A percentile compares a stretch with the other conserved stretches of the same genome.
Conservation (phyloP, 441 rosid genomes). For the Sinapis alba region DNA sequence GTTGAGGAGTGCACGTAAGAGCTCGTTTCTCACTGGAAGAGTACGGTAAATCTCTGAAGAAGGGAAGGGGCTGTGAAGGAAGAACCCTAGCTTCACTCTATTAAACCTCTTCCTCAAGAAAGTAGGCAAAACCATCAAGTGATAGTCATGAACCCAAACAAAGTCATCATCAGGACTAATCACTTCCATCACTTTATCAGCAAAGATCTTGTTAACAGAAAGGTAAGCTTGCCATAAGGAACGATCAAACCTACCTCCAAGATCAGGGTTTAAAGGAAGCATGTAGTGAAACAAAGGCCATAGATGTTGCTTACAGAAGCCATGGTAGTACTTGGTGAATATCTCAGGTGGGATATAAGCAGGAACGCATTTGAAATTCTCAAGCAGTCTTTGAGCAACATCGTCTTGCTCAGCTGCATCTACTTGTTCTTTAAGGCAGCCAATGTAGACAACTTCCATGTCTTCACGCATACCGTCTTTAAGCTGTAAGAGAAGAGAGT, state of each 20-base stretch:
- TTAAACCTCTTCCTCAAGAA: slow-evolving; percentile 86
- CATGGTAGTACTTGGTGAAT: slow-evolving; percentile 77
- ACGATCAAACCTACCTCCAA: slow-evolving; percentile 83
- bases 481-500: slow-evolving; percentile 83
- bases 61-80: slow-evolving; percentile 90
- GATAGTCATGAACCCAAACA: slow-evolving; percentile 94
- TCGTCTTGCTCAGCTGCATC: slow-evolving; percentile 71
- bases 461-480: slow-evolving; percentile 92
- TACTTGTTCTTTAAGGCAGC: slow-evolving; percentile 71
- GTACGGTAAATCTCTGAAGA: slow-evolving; percentile 91
- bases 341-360: slow-evolving; percentile 76
- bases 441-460: slow-evolving; percentile 79
- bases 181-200: slow-evolving; percentile 91
- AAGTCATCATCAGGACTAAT: slow-evolving; percentile 80
- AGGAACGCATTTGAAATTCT: slow-evolving; percentile 87
- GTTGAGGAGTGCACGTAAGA: slow-evolving; percentile 76
- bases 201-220: slow-evolving; percentile 88
- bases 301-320: slow-evolving; percentile 84
- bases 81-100: slow-evolving; percentile 83
- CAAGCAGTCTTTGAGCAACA: slow-evolving; percentile 75
- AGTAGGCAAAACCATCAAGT: slow-evolving; percentile 87
- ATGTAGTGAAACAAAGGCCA: slow-evolving; percentile 95
- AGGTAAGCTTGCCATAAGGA: slow-evolving; percentile 89
- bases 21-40: slow-evolving; percentile 82
- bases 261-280: slow-evolving; percentile 89